Evolutionary conservation across 1,284 basidiomycete genomes (phyloP), one percentile per base, ranked within the genome.

Genomic region (Boletellus dicymbophilus): DNA sequence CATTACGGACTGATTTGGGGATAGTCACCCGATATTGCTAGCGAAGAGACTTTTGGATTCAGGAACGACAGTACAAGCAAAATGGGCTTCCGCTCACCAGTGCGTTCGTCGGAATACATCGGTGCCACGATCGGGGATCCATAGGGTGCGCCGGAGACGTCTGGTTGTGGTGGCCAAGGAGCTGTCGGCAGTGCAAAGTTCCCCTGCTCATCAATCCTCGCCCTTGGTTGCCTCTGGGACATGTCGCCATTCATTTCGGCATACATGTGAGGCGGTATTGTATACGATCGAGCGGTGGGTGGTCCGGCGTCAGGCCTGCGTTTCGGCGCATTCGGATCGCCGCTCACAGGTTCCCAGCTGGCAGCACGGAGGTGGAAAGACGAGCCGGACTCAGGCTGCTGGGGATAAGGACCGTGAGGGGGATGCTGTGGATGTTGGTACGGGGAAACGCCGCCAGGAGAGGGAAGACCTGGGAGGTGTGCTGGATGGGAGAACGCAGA

Each of bases 21-120:
- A 33, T 63, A 67, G 22, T 67, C 65, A 26, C 53, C 52, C 15
- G 65, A 53, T 47, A 70, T 56, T 38, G 61, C 69, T 66, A 62
- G 36, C 36, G 54, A 47, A 31, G 52, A 48, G 6, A 51, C 56
- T 58, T 58, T 45, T 52, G 41, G 28, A 55, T 48, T 68, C 39
- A 61, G 52, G 37, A 39, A 47, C 30, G 42, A 47, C 28, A 37
- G 23, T 25, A 27, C 41, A 48, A 40, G 44, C 33, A 21, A 45
- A 40, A 43, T 45, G 42, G 27, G 51, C 42, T 37, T 33, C 3
- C 7, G 62, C 72, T 62, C 59, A 77, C 76, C 68, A 40, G 69
- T 66, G 44, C 76, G 73, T 44, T 78, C 76, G 49, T 77, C 77
- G 30, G 75, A 67, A 54, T 78, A 79, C 49, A 74, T 66, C 46